Conservation (phyloP, 2,329 filamentous ascomycete species). For the Xylaria sp. region DNA sequence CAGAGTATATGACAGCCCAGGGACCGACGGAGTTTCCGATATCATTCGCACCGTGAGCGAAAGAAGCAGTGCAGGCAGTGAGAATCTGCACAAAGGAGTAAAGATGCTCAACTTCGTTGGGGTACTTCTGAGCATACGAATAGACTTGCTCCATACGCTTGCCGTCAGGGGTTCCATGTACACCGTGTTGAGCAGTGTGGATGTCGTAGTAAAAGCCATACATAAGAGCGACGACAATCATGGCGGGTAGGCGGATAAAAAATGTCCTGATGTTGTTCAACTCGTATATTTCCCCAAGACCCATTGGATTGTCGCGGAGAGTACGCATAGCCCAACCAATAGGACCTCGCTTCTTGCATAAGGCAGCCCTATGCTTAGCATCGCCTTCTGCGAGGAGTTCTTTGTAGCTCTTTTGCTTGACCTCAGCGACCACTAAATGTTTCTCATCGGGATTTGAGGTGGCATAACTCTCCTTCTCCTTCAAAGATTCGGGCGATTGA, state of each 20-base stretch:
- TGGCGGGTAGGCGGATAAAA: conserved; percentile 74
- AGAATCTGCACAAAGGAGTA: conserved; percentile 75
- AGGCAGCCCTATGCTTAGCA: conserved; percentile 68
- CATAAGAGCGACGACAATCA: conserved; percentile 68
- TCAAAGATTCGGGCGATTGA: conserved; percentile 29
- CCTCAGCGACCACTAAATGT: conserved; percentile 58
- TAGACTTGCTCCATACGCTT: conserved; percentile 76
- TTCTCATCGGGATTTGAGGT: conserved; percentile 54
- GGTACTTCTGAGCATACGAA: conserved; percentile 69
- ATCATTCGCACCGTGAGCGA: conserved; percentile 82
- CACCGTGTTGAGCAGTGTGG: conserved; percentile 77
- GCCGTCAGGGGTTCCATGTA: conserved; percentile 77
- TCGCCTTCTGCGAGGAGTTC: conserved; percentile 67
- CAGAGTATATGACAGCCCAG: conserved; percentile 76
- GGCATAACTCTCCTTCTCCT: conserved; percentile 37
- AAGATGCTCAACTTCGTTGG: conserved; percentile 75
- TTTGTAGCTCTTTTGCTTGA: conserved; percentile 67
- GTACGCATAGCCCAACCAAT: conserved; percentile 87
- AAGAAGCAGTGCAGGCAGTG: conserved; percentile 77
- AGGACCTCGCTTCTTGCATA: conserved; percentile 70
- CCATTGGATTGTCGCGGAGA: conserved; percentile 78
- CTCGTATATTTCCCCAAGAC: conserved; percentile 79
- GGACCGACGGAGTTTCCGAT: conserved; percentile 76
- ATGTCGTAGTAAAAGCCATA: conserved; percentile 87
- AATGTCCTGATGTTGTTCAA: conserved; percentile 72